Conservation (phyloP, 495 filamentous ascomycete genomes). For the Sporormia fimetaria region DNA sequence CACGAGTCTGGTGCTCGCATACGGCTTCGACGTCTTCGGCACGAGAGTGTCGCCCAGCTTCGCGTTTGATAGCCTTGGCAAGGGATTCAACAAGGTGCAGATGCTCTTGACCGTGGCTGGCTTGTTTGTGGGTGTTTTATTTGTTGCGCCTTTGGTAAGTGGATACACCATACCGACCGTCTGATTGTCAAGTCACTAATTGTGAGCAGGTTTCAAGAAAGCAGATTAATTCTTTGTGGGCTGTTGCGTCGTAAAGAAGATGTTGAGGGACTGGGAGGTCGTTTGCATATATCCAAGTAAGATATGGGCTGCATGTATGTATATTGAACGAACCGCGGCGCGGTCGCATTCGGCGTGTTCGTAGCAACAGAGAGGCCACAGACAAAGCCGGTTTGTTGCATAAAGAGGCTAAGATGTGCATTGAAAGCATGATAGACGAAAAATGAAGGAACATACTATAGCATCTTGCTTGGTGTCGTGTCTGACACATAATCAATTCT, state of each 20-base stretch:
- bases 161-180: conserved; percentile 22
- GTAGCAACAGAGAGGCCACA: too few relatives aligned
- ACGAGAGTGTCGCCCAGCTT: conserved; percentile 74
- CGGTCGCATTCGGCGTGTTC: too few relatives aligned
- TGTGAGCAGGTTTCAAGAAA: conserved; percentile 38
- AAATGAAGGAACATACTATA: too few relatives aligned
- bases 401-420: too few relatives aligned
- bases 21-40: conserved; percentile 78
- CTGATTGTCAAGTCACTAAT: conserved; percentile 11
- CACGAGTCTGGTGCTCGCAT: conserved; percentile 83
- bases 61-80: conserved; percentile 83
- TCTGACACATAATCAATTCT: too few relatives aligned
- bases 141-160: conserved; percentile 76
- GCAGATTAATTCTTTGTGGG: conserved; percentile 43
- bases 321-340: too few relatives aligned
- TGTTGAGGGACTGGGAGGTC: neutral
- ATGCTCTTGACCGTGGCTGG: conserved; percentile 73
- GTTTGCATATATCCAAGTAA: neutral
- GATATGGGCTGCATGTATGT: neutral
- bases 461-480: too few relatives aligned
- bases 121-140: conserved; percentile 56
- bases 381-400: too few relatives aligned
- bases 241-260: conserved; percentile 6
- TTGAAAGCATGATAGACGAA: too few relatives aligned
- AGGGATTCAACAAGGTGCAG: conserved; percentile 81